phyloP scores from a whole-genome alignment of 495 filamentous ascomycete species.

The Copromyces sp. region DNA sequence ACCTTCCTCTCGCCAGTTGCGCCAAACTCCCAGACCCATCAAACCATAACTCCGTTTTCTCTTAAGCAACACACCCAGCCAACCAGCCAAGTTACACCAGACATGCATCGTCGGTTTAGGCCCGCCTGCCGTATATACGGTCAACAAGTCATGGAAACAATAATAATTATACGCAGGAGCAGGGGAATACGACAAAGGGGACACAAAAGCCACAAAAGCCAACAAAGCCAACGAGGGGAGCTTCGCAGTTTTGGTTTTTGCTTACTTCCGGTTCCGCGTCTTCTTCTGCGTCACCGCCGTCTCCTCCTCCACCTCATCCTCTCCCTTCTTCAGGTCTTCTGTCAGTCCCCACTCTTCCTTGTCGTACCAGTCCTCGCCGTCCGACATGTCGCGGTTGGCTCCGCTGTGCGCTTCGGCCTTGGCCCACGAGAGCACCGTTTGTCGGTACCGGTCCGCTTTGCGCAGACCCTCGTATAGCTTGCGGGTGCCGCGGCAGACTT shows the following conservation, averaged over 20 bases:
- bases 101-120: background rate
- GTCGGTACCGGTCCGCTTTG: slow-evolving; percentile 65
- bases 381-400: slow-evolving; percentile 58
- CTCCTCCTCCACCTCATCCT: slow-evolving; percentile 84
- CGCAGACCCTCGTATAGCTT: slow-evolving; percentile 67
- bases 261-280: slow-evolving; percentile 51
- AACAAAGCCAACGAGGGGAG: background rate
- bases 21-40: background rate
- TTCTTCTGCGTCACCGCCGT: slow-evolving; percentile 63
- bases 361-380: slow-evolving; percentile 96
- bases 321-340: slow-evolving; percentile 80
- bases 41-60: background rate
- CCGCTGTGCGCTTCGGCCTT: slow-evolving; percentile 87
- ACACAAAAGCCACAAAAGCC: background rate
- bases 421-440: slow-evolving; percentile 68
- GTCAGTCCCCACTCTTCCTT: slow-evolving; percentile 77
- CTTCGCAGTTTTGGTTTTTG: background rate
- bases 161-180: background rate
- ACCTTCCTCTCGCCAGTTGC: background rate
- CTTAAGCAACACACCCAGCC: background rate
- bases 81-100: background rate
- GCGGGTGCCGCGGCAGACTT: slow-evolving; percentile 73
- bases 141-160: background rate
- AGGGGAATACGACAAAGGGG: background rate
- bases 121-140: background rate